A percentile compares a stretch with the other conserved stretches of the same genome.
Conservation (phyloP, 176 grass and related monocot genomes). For the Lolium multiflorum region DNA sequence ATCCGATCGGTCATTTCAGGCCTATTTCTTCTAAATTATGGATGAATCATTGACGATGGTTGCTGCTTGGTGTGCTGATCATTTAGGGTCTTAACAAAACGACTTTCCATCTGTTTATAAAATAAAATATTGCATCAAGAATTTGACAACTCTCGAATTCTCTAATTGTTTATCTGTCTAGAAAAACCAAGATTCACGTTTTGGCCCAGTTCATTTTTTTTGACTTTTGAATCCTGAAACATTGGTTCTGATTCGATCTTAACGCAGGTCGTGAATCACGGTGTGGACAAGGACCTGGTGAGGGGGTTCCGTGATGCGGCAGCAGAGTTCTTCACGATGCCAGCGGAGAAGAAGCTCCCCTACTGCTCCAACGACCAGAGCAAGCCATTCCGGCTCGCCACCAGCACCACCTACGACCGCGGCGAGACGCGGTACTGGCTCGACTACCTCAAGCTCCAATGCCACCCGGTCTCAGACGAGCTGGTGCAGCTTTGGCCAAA, state of each 20-base stretch:
- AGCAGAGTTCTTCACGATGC: background rate
- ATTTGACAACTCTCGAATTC: too few species aligned
- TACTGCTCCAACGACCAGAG: constrained; percentile 11
- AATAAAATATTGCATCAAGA: too few species aligned
- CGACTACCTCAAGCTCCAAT: constrained; percentile 50
- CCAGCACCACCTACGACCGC: constrained; percentile 54
- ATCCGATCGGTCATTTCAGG: too few species aligned
- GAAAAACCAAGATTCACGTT: too few species aligned
- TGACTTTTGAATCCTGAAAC: background rate
- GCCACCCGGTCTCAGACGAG: constrained; percentile 13
- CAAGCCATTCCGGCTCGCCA: constrained; percentile 5
- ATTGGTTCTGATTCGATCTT: background rate
- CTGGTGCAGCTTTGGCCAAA: constrained; percentile 35
- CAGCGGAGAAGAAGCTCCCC: background rate
- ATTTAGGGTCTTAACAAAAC: too few species aligned
- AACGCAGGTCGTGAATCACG: background rate
- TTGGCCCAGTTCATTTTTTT: too few species aligned
- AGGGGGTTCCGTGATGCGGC: background rate
- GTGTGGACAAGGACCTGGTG: background rate
- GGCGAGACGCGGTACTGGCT: constrained; percentile 53
- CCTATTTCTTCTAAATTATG: too few species aligned
- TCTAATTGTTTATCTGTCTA: too few species aligned
- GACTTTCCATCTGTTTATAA: too few species aligned
- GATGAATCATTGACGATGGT: too few species aligned
- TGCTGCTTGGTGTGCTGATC: too few species aligned